phyloP scores from a whole-genome alignment of 768 basidiomycete species.

The Termitomyces sp. region DNA sequence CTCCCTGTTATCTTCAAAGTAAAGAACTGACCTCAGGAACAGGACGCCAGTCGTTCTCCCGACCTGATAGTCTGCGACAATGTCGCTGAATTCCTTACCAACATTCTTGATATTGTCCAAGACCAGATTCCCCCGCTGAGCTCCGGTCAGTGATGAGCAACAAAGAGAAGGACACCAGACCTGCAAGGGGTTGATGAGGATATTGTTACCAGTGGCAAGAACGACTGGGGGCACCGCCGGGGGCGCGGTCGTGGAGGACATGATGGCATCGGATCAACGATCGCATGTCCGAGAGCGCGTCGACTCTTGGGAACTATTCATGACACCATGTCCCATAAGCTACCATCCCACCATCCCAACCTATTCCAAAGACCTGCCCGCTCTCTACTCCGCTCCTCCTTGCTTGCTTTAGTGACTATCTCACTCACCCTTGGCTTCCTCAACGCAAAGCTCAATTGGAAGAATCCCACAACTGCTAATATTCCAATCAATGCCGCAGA shows the following conservation, averaged over 20 bases:
- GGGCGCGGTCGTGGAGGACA: slow-evolving; percentile 12
- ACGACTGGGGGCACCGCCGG: slow-evolving; percentile 54
- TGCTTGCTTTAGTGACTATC: slow-evolving; percentile 5
- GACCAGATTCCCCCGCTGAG: slow-evolving; percentile 82
- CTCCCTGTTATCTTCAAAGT: not conserved
- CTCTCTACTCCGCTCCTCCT: not conserved
- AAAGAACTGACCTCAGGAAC: slow-evolving; percentile 67
- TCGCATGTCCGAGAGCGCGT: not conserved
- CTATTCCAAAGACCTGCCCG: not conserved
- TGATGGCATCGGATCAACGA: slow-evolving; percentile 12
- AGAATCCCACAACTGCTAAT: slow-evolving; percentile 8
- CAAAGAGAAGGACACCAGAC: slow-evolving; percentile 21
- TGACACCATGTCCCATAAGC: slow-evolving; percentile 26
- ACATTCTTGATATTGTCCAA: slow-evolving; percentile 83
- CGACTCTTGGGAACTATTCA: not conserved
- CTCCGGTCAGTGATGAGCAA: not conserved
- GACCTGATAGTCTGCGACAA: slow-evolving; percentile 92
- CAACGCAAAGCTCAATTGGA: slow-evolving; percentile 17
- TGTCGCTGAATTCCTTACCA: slow-evolving; percentile 91
- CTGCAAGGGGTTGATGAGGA: slow-evolving; percentile 59
- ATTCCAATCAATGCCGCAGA: slow-evolving; percentile 32
- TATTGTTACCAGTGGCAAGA: slow-evolving; percentile 58
- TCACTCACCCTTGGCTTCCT: slow-evolving; percentile 19
- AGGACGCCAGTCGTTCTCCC: slow-evolving; percentile 90
- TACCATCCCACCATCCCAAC: slow-evolving; percentile 16